Percentiles rank a stretch among this genome's conserved stretches.
Conservation (phyloP, 768 basidiomycete species). For the Phanerochaete carnosa region DNA sequence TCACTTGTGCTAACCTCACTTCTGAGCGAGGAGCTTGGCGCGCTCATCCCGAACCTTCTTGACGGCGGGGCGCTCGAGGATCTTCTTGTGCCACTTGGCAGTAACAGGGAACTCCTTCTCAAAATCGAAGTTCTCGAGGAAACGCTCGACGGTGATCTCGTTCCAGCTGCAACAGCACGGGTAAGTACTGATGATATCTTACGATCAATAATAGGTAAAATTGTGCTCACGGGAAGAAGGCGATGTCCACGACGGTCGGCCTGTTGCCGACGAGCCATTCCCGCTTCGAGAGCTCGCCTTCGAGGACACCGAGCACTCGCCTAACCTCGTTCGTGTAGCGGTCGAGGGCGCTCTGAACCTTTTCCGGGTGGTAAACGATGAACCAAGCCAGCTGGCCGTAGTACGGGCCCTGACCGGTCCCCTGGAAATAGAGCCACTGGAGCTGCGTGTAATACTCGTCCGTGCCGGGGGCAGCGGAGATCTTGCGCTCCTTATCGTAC, state of each 20-base stretch:
- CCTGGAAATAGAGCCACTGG: slow-evolving; percentile 44
- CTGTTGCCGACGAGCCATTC: slow-evolving; percentile 26
- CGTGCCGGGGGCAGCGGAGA: slow-evolving; percentile 10
- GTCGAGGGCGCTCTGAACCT: slow-evolving; percentile 26
- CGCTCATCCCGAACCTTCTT: slow-evolving; percentile 8
- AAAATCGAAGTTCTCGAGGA: slow-evolving; percentile 6
- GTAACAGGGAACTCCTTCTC: slow-evolving; percentile 12
- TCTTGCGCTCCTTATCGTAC: slow-evolving; percentile 40
- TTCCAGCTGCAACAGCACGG: slow-evolving; percentile 3
- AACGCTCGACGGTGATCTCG: background rate
- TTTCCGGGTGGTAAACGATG: slow-evolving; percentile 23
- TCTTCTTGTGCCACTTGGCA: slow-evolving; percentile 13
- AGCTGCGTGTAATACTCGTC: slow-evolving; percentile 19
- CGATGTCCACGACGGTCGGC: slow-evolving; percentile 24
- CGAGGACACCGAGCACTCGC: slow-evolving; percentile 26
- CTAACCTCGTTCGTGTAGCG: slow-evolving; percentile 27
- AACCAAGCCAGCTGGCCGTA: slow-evolving; percentile 27
- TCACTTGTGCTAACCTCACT: background rate
- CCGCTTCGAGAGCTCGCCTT: slow-evolving; percentile 25
- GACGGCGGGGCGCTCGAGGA: slow-evolving; percentile 7
- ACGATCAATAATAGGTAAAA: no score
- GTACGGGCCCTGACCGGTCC: slow-evolving; percentile 27
- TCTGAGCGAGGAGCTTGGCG: background rate
- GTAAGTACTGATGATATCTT: background rate
- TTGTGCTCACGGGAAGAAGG: slow-evolving; percentile 18